Conservation (phyloP, 2,329 filamentous ascomycete genomes). For the Fusarium buxicola region DNA sequence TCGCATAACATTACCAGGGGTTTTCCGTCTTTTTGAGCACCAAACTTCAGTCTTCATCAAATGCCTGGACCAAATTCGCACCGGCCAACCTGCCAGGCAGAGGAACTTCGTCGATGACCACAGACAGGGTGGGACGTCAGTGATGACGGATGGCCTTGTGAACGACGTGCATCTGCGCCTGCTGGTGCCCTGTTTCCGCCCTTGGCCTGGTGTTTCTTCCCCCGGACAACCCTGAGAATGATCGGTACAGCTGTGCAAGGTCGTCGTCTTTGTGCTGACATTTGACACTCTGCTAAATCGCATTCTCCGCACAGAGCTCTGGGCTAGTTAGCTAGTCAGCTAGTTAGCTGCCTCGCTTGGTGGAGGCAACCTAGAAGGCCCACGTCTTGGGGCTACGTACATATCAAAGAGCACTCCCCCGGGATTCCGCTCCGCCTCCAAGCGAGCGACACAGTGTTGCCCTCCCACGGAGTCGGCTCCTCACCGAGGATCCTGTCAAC, state of each 20-base stretch:
- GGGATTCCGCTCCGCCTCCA: slow-evolving; percentile 30
- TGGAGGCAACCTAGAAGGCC: slow-evolving; percentile 26
- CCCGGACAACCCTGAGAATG: slow-evolving; percentile 23
- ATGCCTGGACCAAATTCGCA: slow-evolving; percentile 29
- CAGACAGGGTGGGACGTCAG: slow-evolving; percentile 36
- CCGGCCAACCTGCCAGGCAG: slow-evolving; percentile 38
- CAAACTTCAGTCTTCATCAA: slow-evolving; percentile 11
- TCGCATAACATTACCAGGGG: slow-evolving; percentile 38
- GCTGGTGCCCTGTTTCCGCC: slow-evolving; percentile 34
- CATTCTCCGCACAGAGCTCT: slow-evolving; percentile 18
- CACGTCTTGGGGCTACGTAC: slow-evolving; percentile 38
- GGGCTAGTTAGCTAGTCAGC: slow-evolving; percentile 7
- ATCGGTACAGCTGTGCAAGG: slow-evolving; percentile 37
- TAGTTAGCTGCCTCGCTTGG: slow-evolving; percentile 15
- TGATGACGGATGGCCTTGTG: slow-evolving; percentile 32
- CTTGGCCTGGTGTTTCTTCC: slow-evolving; percentile 19
- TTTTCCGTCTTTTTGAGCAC: slow-evolving; percentile 23
- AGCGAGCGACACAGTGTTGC: slow-evolving; percentile 40
- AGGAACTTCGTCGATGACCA: slow-evolving; percentile 20
- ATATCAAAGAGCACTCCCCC: slow-evolving; percentile 27
- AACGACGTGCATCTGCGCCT: slow-evolving; percentile 29
- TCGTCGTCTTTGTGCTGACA: slow-evolving; percentile 28
- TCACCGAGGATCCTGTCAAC: slow-evolving; percentile 34
- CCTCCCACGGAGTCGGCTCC: slow-evolving; percentile 27
- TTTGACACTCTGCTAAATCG: slow-evolving; percentile 19